Percentiles rank a stretch among this genome's conserved stretches.
These are phyloP conservation scores for Dothistroma pini DNA, from an alignment of 2,329 filamentous ascomycete species.

Conservation along the genomic window DNA sequence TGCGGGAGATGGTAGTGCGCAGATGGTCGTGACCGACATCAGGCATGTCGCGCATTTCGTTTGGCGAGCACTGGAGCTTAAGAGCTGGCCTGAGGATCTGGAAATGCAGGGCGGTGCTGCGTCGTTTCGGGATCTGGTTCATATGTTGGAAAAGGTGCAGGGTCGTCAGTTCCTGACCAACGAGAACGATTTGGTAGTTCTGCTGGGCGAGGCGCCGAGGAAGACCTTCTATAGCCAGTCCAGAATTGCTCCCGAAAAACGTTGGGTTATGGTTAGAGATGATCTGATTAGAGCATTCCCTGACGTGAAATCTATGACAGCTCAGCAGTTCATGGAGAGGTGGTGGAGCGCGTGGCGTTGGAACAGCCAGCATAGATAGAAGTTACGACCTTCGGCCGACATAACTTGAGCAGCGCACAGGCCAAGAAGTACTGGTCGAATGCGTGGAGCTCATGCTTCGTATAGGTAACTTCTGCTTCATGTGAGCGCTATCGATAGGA, in stretches of 20 bases:
- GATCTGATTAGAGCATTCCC: constrained; percentile 30
- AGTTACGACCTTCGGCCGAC: constrained; percentile 15
- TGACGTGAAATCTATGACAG: constrained; percentile 25
- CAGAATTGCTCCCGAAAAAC: constrained; percentile 23
- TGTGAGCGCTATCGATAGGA: not conserved
- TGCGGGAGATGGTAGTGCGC: constrained; percentile 47
- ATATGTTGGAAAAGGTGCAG: constrained; percentile 28
- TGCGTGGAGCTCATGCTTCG: not conserved
- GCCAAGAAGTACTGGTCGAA: not conserved
- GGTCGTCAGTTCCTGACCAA: constrained; percentile 28
- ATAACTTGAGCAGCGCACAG: constrained; percentile 7
- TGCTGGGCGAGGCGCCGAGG: constrained; percentile 20
- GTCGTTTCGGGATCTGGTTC: constrained; percentile 27
- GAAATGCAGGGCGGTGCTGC: constrained; percentile 36
- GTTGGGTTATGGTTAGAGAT: constrained; percentile 25
- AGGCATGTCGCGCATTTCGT: constrained; percentile 49
- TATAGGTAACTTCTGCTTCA: not conserved
- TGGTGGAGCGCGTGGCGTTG: constrained; percentile 31
- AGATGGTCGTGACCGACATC: constrained; percentile 48
- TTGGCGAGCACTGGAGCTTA: constrained; percentile 40
- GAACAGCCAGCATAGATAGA: constrained; percentile 25
- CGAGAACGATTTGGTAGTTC: constrained; percentile 24
- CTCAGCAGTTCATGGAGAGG: constrained; percentile 29
- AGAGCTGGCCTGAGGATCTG: constrained; percentile 43
- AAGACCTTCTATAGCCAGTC: constrained; percentile 33